Conservation (phyloP, 164 flowering plant species). For the Sextonia rubra region DNA sequence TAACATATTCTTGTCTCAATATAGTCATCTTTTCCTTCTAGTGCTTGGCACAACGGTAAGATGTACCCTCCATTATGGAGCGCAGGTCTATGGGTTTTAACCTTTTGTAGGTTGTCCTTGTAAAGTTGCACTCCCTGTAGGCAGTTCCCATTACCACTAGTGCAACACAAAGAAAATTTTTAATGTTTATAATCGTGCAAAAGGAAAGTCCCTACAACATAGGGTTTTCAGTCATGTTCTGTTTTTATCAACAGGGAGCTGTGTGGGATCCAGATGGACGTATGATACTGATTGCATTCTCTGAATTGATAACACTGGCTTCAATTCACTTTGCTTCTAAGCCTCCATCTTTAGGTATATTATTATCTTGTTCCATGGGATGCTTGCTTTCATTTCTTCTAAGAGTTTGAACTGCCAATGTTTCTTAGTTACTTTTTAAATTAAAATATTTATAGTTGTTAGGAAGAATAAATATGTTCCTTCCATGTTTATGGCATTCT, state of each 20-base stretch:
- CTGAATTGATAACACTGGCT: conserved; percentile 72
- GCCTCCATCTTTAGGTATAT: conserved; percentile 85
- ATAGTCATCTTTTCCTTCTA: too few species aligned
- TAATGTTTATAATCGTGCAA: background rate
- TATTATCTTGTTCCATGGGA: background rate
- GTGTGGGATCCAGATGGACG: conserved; percentile 97
- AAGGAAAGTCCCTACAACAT: background rate
- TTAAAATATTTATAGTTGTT: background rate
- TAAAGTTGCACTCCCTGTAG: too few species aligned
- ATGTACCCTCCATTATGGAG: too few species aligned
- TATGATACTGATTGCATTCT: conserved; percentile 75
- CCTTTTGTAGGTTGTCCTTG: too few species aligned
- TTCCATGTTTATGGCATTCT: too few species aligned
- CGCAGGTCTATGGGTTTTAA: too few species aligned
- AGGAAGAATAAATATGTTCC: background rate
- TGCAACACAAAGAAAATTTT: too few species aligned
- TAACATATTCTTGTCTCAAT: too few species aligned
- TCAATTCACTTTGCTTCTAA: conserved; percentile 91
- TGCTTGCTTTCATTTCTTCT: background rate
- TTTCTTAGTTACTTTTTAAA: background rate
- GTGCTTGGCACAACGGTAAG: too few species aligned
- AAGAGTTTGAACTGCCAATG: background rate
- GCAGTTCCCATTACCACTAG: too few species aligned
- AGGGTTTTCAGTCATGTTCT: background rate
- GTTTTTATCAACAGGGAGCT: conserved; percentile 56